Conservation (phyloP, 2,329 filamentous ascomycete genomes). For the Trichoderma oligosporum region DNA sequence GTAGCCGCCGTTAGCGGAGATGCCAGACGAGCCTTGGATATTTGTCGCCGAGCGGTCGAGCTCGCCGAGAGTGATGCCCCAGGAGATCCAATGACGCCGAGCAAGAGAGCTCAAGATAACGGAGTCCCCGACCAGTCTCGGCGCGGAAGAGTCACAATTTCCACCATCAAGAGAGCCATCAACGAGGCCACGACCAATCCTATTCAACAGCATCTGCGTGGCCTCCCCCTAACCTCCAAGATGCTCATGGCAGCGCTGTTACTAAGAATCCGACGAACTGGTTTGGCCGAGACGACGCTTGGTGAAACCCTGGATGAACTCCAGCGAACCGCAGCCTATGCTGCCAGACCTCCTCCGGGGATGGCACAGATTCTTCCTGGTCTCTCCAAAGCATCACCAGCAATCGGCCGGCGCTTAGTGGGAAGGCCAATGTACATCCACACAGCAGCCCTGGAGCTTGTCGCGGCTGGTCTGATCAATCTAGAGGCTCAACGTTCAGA, state of each 20-base stretch:
- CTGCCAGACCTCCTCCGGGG: slow-evolving; percentile 35
- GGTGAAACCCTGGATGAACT: slow-evolving; percentile 84
- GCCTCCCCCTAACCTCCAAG: slow-evolving; percentile 76
- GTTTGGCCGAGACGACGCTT: slow-evolving; percentile 80
- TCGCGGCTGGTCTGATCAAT: slow-evolving; percentile 82
- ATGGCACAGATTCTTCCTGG: slow-evolving; percentile 37
- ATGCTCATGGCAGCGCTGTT: slow-evolving; percentile 81
- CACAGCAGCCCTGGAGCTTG: slow-evolving; percentile 73
- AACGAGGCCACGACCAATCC: slow-evolving; percentile 92
- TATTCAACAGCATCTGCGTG: slow-evolving; percentile 80
- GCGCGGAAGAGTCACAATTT: slow-evolving; percentile 73
- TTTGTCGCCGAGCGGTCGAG: slow-evolving; percentile 91
- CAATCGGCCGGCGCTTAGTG: slow-evolving; percentile 29
- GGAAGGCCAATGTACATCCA: slow-evolving; percentile 49
- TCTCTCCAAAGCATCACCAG: slow-evolving; percentile 28
- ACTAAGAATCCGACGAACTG: slow-evolving; percentile 73
- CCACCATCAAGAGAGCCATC: slow-evolving; percentile 90
- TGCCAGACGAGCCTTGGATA: slow-evolving; percentile 85
- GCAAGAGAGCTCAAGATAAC: slow-evolving; percentile 43
- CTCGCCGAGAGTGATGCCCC: slow-evolving; percentile 73
- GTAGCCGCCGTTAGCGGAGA: slow-evolving; percentile 96
- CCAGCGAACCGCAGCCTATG: slow-evolving; percentile 38
- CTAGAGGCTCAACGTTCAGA: slow-evolving; percentile 79
- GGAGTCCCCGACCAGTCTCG: slow-evolving; percentile 28
- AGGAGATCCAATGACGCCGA: slow-evolving; percentile 56